Conservation (phyloP, 2,329 filamentous ascomycete genomes). For the Ceratocystiopsis brevicomis region DNA sequence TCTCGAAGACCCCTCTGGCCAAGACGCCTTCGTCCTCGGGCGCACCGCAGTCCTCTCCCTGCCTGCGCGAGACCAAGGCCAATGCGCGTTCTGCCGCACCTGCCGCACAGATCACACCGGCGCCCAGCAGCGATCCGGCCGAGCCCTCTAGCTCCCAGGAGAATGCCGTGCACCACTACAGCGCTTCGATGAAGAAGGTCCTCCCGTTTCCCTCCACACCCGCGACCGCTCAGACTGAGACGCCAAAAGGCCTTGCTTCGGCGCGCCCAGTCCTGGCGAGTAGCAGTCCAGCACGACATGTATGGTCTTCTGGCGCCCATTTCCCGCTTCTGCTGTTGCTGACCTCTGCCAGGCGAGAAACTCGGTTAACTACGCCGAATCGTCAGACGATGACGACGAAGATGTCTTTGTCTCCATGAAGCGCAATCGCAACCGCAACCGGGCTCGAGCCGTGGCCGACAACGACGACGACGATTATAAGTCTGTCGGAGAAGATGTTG, state of each 20-base stretch:
- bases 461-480: constrained; percentile 55
- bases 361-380: constrained; percentile 59
- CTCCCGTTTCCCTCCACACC: constrained; percentile 16
- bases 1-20: constrained; percentile 36
- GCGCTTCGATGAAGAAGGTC: constrained; percentile 28
- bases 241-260: constrained; percentile 21
- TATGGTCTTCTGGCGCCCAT: constrained; percentile 16
- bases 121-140: constrained; percentile 61
- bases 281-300: constrained; percentile 68
- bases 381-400: constrained; percentile 63
- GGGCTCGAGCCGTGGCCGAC: constrained; percentile 39
- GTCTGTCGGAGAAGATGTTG: constrained; percentile 43
- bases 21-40: constrained; percentile 11
- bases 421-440: constrained; percentile 21
- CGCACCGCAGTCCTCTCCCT: constrained; percentile 15
- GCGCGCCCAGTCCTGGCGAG: constrained; percentile 21
- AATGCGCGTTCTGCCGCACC: constrained; percentile 21
- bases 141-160: constrained; percentile 51
- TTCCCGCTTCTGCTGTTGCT: background rate
- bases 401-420: constrained; percentile 39
- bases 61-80: constrained; percentile 28
- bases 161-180: constrained; percentile 33
- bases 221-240: constrained; percentile 17
- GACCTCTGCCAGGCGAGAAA: constrained; percentile 26
- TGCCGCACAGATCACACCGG: constrained; percentile 41